These are phyloP conservation scores for Wickerhamomyces sydowiorum DNA, from an alignment of 805 yeast genomes.

Conservation along the genomic window DNA sequence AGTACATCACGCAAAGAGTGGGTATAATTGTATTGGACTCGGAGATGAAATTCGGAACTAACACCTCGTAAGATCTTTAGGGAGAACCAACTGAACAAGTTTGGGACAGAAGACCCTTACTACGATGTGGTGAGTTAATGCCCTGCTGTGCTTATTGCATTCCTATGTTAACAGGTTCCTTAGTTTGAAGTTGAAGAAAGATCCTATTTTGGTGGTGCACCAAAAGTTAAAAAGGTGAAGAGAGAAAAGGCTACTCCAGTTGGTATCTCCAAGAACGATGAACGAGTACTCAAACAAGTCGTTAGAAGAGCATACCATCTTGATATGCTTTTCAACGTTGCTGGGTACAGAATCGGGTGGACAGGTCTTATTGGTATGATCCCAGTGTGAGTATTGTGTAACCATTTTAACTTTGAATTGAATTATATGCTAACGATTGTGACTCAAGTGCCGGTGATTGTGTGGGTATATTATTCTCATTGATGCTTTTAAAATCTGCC, in stretches of 20 bases:
- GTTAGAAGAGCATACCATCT: conserved; percentile 58
- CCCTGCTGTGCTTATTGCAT: neutral
- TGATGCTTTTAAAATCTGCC: conserved; percentile 35
- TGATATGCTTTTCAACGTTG: conserved; percentile 57
- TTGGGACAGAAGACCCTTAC: conserved; percentile 40
- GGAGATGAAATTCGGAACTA: neutral
- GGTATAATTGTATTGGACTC: conserved; percentile 1
- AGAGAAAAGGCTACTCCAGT: conserved; percentile 41
- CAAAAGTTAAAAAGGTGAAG: conserved; percentile 15
- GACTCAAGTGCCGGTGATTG: conserved; percentile 45
- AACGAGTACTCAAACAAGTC: conserved; percentile 41
- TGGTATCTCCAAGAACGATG: conserved; percentile 50
- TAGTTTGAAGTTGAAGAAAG: conserved; percentile 18
- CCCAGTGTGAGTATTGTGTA: conserved; percentile 42
- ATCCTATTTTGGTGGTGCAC: conserved; percentile 13
- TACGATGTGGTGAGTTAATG: conserved; percentile 27
- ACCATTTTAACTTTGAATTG: no score
- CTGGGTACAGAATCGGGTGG: conserved; percentile 69
- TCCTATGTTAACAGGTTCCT: neutral
- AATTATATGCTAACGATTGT: neutral
- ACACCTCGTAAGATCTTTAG: conserved; percentile 22
- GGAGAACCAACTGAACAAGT: conserved; percentile 27
- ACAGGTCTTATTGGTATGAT: conserved; percentile 59
- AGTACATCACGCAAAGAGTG: conserved; percentile 19
- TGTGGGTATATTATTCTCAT: conserved; percentile 46